These are phyloP conservation scores for Lyophyllum semitale DNA, from an alignment of 768 basidiomycete species.

Conservation along the genomic window DNA sequence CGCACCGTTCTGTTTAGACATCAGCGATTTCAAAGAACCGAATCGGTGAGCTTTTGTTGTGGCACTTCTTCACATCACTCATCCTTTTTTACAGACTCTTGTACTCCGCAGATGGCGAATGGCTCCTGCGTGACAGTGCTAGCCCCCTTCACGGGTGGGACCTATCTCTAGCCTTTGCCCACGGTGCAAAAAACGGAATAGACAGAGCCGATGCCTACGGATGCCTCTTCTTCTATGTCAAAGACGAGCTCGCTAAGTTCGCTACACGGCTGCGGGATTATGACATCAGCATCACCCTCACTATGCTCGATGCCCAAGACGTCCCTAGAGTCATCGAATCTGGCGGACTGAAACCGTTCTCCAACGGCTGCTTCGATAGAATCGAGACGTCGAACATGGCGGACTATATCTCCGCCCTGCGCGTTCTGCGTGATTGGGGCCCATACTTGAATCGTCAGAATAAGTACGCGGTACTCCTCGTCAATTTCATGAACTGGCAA, in stretches of 20 bases:
- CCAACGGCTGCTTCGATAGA: conserved; percentile 28
- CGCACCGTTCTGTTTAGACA: conserved; percentile 27
- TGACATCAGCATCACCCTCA: conserved; percentile 27
- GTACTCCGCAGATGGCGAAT: conserved; percentile 36
- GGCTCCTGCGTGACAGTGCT: conserved; percentile 38
- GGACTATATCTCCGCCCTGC: conserved; percentile 22
- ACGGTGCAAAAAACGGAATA: conserved; percentile 30
- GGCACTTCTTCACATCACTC: not conserved
- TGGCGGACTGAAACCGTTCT: conserved; percentile 24
- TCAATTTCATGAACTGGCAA: conserved; percentile 32
- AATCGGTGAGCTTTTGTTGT: conserved; percentile 24
- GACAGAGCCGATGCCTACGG: conserved; percentile 30
- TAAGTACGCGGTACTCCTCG: conserved; percentile 24
- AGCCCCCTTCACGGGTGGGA: conserved; percentile 47
- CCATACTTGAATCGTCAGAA: conserved; percentile 29
- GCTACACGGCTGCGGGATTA: conserved; percentile 28
- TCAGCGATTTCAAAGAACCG: conserved; percentile 27
- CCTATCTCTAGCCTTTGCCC: conserved; percentile 28
- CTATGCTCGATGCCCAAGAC: conserved; percentile 31
- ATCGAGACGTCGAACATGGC: conserved; percentile 29
- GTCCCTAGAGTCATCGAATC: conserved; percentile 31
- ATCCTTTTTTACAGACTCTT: conserved; percentile 29
- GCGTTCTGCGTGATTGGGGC: conserved; percentile 30
- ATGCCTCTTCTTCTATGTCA: conserved; percentile 36
- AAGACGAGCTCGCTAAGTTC: conserved; percentile 29